Base-by-base conservation (phyloP, 1,284 basidiomycete genomes). In the Sphagnurus paluster region DNA sequence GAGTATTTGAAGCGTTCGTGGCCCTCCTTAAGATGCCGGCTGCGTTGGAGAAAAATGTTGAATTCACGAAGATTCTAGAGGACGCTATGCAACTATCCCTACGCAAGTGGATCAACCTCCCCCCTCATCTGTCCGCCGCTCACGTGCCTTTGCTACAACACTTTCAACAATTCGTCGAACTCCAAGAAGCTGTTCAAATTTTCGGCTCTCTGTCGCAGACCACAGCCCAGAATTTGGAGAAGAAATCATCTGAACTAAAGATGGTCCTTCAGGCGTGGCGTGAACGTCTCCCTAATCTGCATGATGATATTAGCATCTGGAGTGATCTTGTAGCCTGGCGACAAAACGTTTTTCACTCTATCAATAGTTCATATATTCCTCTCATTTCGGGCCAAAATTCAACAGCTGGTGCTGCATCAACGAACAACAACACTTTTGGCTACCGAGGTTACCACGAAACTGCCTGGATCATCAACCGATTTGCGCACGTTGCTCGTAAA, bases 401-500 rank as follows among this genome's bases (percentile, higher is more conserved):
- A 57, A 68, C 70, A 14, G 70, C 70, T 19, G 74, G 74, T 20
- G 64, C 74, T 21, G 70, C 76, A 13, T 65, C 78, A 5, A 79
- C 74, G 35, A 88, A 79, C 51, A 70, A 80, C 32, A 91, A 86
- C 51, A 98, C 95, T 2, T 93, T 87, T 62, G 97, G 96, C 4
- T 99, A 94, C 68, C 82, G 98, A 44, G 98, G 97, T n/a, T 99
- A 93, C 66, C 98, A 99, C 64, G 97, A 99, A 75, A 99, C 95
- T 0, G 97, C 97, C 3, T 99, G 97, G 98, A 99, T 98, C 66
- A 98, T 99, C 75, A 99, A 99, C 66, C 87, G 97, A 7, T 99
- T 99, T 63, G 98, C 98, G n/a, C 97, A 99, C 65, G 94, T 98
- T 44, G 96, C 98, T 20, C 80, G 97, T 49, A 98, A 99, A 70